Evolutionary conservation across 805 yeast genomes (phyloP).

Genomic region (Phaffomyces antillensis): DNA sequence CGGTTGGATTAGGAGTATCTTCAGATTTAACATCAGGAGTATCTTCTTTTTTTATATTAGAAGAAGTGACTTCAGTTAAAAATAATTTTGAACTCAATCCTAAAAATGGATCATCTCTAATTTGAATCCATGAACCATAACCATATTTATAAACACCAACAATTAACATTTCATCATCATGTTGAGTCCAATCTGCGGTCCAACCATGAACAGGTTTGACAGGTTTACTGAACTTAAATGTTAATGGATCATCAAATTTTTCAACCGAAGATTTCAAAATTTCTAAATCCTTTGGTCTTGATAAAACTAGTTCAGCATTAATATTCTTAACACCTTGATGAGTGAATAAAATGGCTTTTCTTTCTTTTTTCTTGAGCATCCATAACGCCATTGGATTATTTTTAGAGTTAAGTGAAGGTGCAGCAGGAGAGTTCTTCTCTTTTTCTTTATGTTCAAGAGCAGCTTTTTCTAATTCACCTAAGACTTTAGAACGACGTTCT

Average conservation of each 20-base stretch:
- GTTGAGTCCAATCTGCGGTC: constrained; percentile 79
- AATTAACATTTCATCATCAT: constrained; percentile 80
- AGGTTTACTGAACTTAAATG: constrained; percentile 50
- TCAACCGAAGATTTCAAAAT: constrained; percentile 48
- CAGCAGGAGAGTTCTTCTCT: constrained; percentile 29
- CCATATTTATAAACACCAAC: constrained; percentile 91
- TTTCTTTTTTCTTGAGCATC: constrained; percentile 68
- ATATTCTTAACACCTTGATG: constrained; percentile 80
- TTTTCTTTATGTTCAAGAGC: constrained; percentile 49
- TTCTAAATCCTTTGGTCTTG: constrained; percentile 81
- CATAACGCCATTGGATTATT: constrained; percentile 43
- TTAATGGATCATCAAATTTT: constrained; percentile 51
- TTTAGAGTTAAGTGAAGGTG: constrained; percentile 25
- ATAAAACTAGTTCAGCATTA: constrained; percentile 81
- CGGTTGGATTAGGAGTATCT: constrained; percentile 8
- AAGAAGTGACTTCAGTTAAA: constrained; percentile 40
- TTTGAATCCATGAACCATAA: constrained; percentile 90
- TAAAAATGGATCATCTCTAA: constrained; percentile 90
- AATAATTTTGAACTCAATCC: constrained; percentile 81
- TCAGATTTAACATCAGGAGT: constrained; percentile 3
- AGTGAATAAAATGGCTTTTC: constrained; percentile 84
- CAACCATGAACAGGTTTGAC: constrained; percentile 86
- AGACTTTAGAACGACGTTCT: constrained; percentile 44
- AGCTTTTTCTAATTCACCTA: constrained; percentile 53
- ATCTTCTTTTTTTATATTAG: constrained; percentile 26